phyloP scores from a whole-genome alignment of 352 stramenopile genomes.

The Pythium angustatum region DNA sequence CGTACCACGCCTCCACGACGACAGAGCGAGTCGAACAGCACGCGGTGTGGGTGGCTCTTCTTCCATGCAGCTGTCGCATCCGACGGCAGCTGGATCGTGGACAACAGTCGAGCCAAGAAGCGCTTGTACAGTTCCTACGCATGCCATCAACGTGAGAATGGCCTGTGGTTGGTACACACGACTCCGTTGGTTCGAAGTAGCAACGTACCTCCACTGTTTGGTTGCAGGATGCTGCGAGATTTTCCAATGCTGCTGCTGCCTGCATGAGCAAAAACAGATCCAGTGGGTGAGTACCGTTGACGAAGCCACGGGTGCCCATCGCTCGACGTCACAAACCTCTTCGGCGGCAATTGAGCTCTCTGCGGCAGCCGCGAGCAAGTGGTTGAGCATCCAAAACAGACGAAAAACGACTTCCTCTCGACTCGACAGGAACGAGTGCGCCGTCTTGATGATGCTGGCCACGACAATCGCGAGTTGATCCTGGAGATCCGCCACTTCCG shows the following conservation, averaged over 20 bases:
- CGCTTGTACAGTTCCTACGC: conserved; percentile 54
- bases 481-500: conserved; percentile 70
- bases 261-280: conserved; percentile 20
- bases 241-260: conserved; percentile 38
- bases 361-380: conserved; percentile 59
- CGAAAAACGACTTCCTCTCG: conserved; percentile 62
- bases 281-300: not conserved
- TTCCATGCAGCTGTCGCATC: conserved; percentile 48
- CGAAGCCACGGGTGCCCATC: too few species aligned
- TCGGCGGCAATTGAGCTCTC: conserved; percentile 54
- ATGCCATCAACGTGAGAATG: not conserved
- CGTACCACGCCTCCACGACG: conserved; percentile 58
- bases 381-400: conserved; percentile 81
- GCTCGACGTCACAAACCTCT: conserved; percentile 42
- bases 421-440: conserved; percentile 38
- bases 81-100: conserved; percentile 49
- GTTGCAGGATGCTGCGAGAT: conserved; percentile 36
- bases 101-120: conserved; percentile 56
- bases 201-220: conserved; percentile 43
- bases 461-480: conserved; percentile 64
- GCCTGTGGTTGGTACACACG: too few species aligned
- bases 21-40: conserved; percentile 82
- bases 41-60: conserved; percentile 56
- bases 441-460: conserved; percentile 62
- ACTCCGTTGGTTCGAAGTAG: not conserved